A percentile compares a stretch with the other conserved stretches of the same genome.
Conservation (phyloP, 2,329 filamentous ascomycete genomes). For the Dactylellina haptotyla region DNA sequence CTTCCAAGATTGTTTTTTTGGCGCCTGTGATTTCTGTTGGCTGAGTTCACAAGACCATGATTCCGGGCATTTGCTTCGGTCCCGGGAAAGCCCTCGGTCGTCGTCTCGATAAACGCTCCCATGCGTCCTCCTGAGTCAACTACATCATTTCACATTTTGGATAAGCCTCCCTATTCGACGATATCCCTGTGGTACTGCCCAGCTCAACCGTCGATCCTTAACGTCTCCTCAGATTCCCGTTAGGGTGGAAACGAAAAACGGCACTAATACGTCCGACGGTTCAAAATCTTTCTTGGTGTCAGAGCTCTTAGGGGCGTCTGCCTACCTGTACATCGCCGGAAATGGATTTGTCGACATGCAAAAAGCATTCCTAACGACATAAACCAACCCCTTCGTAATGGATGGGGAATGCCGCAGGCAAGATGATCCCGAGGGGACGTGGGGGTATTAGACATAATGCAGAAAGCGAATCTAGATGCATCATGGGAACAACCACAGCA, state of each 20-base stretch:
- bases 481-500: constrained; percentile 43
- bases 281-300: constrained; percentile 13
- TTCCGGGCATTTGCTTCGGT: not conserved
- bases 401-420: constrained; percentile 17
- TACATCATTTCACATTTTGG: not conserved
- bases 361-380: constrained; percentile 47
- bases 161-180: not conserved
- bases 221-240: constrained; percentile 14
- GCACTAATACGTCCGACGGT: constrained; percentile 4
- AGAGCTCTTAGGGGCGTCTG: constrained; percentile 39
- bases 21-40: not conserved
- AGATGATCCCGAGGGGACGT: constrained; percentile 14
- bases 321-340: constrained; percentile 47
- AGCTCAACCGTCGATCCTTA: constrained; percentile 27
- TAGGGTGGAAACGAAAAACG: not conserved
- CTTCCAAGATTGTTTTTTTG: not conserved
- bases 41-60: not conserved
- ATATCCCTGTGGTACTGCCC: constrained; percentile 21
- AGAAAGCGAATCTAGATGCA: constrained; percentile 13
- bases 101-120: not conserved
- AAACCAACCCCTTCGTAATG: constrained; percentile 10
- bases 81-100: not conserved
- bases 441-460: constrained; percentile 2
- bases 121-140: constrained; percentile 10
- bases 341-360: constrained; percentile 46